Conservation (phyloP, 441 rosid species). For the Populus tomentosa region DNA sequence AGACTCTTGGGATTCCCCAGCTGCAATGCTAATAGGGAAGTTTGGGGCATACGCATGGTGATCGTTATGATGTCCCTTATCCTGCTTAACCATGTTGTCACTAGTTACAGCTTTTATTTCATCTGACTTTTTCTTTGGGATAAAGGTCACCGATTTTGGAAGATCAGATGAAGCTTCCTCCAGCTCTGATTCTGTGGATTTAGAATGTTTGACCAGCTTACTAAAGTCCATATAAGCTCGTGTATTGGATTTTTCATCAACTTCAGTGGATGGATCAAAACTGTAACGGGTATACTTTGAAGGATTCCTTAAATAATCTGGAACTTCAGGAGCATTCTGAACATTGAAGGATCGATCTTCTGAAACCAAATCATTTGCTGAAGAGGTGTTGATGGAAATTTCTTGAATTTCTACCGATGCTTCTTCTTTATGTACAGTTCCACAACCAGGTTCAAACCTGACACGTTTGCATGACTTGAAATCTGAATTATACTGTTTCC, state of each 20-base stretch:
- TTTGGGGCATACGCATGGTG: conserved; percentile 26
- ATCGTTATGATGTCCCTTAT: conserved; percentile 9
- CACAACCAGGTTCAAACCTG: conserved; percentile 54
- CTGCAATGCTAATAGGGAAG: conserved; percentile 33
- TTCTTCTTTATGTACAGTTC: conserved; percentile 23
- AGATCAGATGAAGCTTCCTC: conserved; percentile 29
- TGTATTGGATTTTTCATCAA: conserved; percentile 62
- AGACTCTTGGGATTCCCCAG: conserved; percentile 34
- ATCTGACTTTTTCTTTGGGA: conserved; percentile 50
- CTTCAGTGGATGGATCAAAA: conserved; percentile 44
- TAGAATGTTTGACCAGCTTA: conserved; percentile 33
- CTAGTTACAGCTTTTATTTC: conserved; percentile 15
- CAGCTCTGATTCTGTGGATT: conserved; percentile 16
- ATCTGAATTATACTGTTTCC: conserved; percentile 47
- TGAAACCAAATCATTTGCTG: conserved; percentile 19
- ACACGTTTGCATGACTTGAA: conserved; percentile 61
- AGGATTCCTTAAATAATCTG: conserved; percentile 71
- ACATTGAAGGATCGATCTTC: conserved; percentile 9
- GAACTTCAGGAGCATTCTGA: conserved; percentile 36
- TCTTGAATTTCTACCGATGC: conserved; percentile 26
- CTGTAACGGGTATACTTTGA: conserved; percentile 65
- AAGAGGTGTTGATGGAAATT: conserved; percentile 26
- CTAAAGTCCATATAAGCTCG: conserved; percentile 59
- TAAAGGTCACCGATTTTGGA: conserved; percentile 56
- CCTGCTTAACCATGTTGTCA: conserved; percentile 22